Percentiles rank a stretch among this genome's conserved stretches.
Evolutionary conservation across 139 green algal genomes (phyloP).

Genomic region (Coccomyxa sp.): DNA sequence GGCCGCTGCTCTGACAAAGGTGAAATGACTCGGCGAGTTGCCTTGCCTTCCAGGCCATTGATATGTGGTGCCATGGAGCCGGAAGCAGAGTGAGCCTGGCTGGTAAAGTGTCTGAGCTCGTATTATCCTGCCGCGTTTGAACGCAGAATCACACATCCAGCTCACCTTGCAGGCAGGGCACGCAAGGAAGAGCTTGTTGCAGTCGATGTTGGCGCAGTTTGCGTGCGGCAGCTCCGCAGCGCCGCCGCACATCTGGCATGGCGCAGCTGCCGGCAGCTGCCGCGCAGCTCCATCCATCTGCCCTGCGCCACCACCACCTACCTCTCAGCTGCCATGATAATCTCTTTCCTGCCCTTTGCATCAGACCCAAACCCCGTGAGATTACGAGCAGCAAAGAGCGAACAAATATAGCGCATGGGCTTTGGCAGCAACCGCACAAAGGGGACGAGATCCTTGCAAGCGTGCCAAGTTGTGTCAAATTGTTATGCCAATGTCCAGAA

Average conservation of each 20-base stretch:
- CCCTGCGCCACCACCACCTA: background rate
- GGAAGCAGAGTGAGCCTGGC: background rate
- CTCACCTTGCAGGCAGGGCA: conserved; percentile 62
- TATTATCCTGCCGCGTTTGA: background rate
- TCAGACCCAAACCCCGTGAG: background rate
- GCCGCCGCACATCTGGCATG: conserved; percentile 69
- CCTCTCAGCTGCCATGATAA: background rate
- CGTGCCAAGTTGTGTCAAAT: too few relatives aligned
- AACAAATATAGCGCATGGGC: too few relatives aligned
- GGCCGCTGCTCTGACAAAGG: too few relatives aligned
- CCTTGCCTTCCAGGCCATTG: background rate
- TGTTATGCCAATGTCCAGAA: too few relatives aligned
- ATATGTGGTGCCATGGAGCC: background rate
- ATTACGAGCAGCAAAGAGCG: background rate
- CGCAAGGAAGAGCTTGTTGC: conserved; percentile 87
- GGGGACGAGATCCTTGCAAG: too few relatives aligned
- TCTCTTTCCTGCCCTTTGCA: background rate
- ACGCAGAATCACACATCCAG: too few relatives aligned
- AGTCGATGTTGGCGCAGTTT: conserved; percentile 90
- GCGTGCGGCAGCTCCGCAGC: conserved; percentile 74
- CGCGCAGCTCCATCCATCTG: background rate
- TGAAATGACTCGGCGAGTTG: background rate
- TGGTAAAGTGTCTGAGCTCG: background rate
- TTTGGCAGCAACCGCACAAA: too few relatives aligned
- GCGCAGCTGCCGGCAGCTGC: conserved; percentile 50